Conservation (phyloP, 2,329 filamentous ascomycete genomes). For the Sarocladiaceae sp. region DNA sequence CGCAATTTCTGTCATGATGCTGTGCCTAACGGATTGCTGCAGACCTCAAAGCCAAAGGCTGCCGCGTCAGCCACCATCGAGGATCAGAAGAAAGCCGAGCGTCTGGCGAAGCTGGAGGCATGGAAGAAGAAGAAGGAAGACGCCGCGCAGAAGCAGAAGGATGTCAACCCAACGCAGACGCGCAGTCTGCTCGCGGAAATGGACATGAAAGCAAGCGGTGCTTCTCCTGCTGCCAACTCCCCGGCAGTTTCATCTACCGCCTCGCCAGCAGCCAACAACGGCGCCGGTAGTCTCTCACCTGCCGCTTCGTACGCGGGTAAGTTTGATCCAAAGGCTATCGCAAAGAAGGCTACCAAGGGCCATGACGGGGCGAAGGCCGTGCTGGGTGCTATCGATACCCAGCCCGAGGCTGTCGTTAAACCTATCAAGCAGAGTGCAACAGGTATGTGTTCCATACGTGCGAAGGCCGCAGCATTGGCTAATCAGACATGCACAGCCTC, state of each 20-base stretch:
- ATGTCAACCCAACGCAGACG: slow-evolving; percentile 58
- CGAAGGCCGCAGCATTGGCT: slow-evolving; percentile 13
- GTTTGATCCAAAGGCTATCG: slow-evolving; percentile 81
- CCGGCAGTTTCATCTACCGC: slow-evolving; percentile 45
- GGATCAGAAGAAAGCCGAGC: slow-evolving; percentile 68
- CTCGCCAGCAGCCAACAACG: slow-evolving; percentile 36
- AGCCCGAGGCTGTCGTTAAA: slow-evolving; percentile 22
- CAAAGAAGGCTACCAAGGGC: slow-evolving; percentile 64
- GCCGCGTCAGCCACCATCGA: slow-evolving; percentile 51
- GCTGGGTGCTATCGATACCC: slow-evolving; percentile 40
- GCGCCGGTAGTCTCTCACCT: slow-evolving; percentile 42
- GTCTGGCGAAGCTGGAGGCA: slow-evolving; percentile 74
- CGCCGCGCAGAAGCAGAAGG: slow-evolving; percentile 65
- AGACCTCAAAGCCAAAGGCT: slow-evolving; percentile 14
- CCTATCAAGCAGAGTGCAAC: slow-evolving; percentile 26
- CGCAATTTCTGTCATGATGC: neutral
- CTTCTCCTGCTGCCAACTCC: slow-evolving; percentile 38
- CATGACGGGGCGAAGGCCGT: slow-evolving; percentile 43
- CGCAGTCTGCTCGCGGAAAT: slow-evolving; percentile 66
- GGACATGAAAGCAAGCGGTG: slow-evolving; percentile 58
- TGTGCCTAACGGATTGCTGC: neutral
- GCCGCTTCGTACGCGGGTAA: slow-evolving; percentile 64
- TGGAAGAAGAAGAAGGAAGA: slow-evolving; percentile 89
- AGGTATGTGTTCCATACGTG: slow-evolving; percentile 24
- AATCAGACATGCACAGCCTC: slow-evolving; percentile 32